Base-by-base conservation (phyloP, 768 basidiomycete species). In the Naganishia randhawae region DNA sequence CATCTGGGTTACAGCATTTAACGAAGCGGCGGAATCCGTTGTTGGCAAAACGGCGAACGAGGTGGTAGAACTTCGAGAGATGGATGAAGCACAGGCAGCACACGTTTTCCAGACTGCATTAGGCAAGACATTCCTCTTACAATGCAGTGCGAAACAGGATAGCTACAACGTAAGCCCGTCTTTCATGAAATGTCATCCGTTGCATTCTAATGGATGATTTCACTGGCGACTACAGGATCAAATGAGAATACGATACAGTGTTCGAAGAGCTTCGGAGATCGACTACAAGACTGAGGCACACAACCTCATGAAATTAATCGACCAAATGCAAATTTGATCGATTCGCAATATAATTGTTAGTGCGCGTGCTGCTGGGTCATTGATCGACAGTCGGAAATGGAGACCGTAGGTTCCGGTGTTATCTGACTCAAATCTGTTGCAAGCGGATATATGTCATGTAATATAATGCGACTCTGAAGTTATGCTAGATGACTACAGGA, bases 1-100 rank as follows among this genome's bases (percentile, higher is more conserved):
- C 78, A 85, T 87, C 19, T 98, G 95, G 95, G 82, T 97, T 51
- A 90, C 91, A 71, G 92, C 90, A 3, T 99, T 99, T 84, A 95
- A 99, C 77, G 95, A 98, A 7, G 86, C 89, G 37, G 96, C 92
- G 5, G 79, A 86, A 63, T 81, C 82, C 4, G 80, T 99, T 17
- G 87, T 97, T 70, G 89, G 86, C 31, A 88, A 86, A 81, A 81
- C 85, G 35, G 95, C 91, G 13, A 86, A 92, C 73, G 88, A 93
- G 16, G 77, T 98, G 50, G 79, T 87, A 65, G 84, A 83, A n/a
- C 83, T 92, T 70, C 89, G 85, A 70, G 72, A 92, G 86, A 84
- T 87, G 5, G 83, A 82, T 2, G 87, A 88, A 0, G 73, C 76
- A 14, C 83, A 84, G 65, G 91, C 84, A 78, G 85, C 84, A 53